Base-by-base conservation (phyloP, 495 filamentous ascomycete genomes). In the Hyaloscypha finlandica region DNA sequence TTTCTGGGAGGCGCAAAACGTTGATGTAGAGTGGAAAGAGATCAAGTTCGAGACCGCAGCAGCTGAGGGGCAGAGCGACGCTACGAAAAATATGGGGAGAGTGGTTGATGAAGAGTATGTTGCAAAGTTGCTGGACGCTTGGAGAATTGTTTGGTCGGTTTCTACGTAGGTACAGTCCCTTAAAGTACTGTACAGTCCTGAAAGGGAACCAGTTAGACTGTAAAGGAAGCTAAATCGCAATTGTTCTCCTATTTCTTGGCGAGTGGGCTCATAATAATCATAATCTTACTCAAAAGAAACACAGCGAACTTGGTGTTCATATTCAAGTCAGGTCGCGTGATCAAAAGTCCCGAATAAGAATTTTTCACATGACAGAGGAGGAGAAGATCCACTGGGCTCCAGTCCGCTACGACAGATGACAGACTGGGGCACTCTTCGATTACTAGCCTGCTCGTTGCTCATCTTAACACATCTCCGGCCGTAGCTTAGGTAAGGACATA, bases 1-100 rank as follows among this genome's bases (percentile, higher is more conserved):
- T 11, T 88, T 85, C 75, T 90, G 80, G 66, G 64, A 75, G 1
- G 68, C 64, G 8, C 81, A 81, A 56, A 80, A 81, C 55, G 75
- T 42, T 79, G 33, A 14, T 5, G 65, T 8, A 81, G 82, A 42
- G 30, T 30, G 11, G n/a, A 48, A 16, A 32, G 16, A 25, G 16
- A 56, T 64, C 32, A 42, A 12, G 4, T 64, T 64, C 29, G 62
- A 56, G 51, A 64, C 51, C 6, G 22, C 33, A 31, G n/a, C 16
- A 14, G 48, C 62, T n/a, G 51, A 64, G 51, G 22, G 4, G 19
- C 16, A n/a, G 19, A 66, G 39, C 16, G 32, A 35, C 5, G 56
- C 25, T 1, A 29, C 52, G 9, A 54, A 39, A 29, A 48, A 53
- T 19, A 48, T 12, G 35, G 20, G 39, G 29, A 52, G 8, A 56